A percentile compares a stretch with the other conserved stretches of the same genome.
Conservation (phyloP, 78 protist genomes). For the Monocercomonoides exilis region DNA sequence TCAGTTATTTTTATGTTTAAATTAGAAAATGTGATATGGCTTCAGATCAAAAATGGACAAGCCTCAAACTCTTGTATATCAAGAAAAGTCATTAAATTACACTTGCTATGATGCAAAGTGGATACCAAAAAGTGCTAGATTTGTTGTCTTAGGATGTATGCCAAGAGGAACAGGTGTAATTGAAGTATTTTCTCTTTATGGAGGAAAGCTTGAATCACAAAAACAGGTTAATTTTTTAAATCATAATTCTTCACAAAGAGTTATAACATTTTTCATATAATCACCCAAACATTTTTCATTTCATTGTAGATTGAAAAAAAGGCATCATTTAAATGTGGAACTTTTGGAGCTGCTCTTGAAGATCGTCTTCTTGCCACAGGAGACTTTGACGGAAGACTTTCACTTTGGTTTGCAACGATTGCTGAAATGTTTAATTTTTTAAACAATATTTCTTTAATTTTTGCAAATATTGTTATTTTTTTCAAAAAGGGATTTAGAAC, state of each 20-base stretch:
- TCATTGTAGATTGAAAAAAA: constrained; percentile 8
- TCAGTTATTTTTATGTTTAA: too few relatives aligned
- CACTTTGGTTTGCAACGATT: constrained; percentile 21
- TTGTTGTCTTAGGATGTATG: constrained; percentile 39
- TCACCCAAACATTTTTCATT: neutral
- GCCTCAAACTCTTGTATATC: constrained; percentile 50
- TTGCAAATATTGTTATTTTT: neutral
- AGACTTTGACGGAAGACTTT: constrained; percentile 42
- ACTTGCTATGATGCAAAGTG: constrained; percentile 28
- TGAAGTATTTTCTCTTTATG: constrained; percentile 28
- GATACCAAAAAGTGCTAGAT: constrained; percentile 34
- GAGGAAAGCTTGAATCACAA: constrained; percentile 19
- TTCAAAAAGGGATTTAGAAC: constrained; percentile 28
- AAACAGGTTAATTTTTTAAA: neutral
- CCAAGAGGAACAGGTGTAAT: constrained; percentile 44
- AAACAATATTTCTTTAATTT: neutral
- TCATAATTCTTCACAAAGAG: neutral
- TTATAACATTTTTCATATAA: neutral
- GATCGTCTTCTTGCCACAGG: constrained; percentile 56
- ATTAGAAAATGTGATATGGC: too few relatives aligned
- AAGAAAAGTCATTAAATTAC: constrained; percentile 30
- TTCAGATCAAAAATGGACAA: constrained; percentile 6
- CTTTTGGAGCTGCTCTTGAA: constrained; percentile 37
- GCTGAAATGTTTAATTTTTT: too few relatives aligned
- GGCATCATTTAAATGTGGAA: constrained; percentile 52